Evolutionary conservation across 345 rosid genomes (phyloP).

Genomic region (Melastoma malabathricum): DNA sequence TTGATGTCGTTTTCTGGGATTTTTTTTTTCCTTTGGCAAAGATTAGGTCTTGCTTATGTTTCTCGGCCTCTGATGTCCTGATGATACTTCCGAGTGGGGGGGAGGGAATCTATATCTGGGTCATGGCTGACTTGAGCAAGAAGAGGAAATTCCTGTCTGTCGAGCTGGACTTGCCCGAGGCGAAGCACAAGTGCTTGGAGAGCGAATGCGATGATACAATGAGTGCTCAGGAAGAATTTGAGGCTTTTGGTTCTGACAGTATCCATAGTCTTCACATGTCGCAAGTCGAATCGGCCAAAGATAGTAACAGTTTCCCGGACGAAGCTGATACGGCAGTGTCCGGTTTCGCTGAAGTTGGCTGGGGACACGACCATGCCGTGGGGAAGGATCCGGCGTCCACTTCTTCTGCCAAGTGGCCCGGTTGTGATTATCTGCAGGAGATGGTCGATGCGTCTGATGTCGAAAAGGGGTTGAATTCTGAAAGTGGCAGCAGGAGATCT

Average conservation of each 20-base stretch:
- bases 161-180: constrained; percentile 32
- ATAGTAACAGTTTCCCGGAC: constrained; percentile 29
- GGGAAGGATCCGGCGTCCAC: constrained; percentile 12
- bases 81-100: too few species aligned
- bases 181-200: constrained; percentile 39
- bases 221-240: constrained; percentile 6
- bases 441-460: neutral
- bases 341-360: constrained; percentile 11
- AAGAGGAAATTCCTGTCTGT: constrained; percentile 41
- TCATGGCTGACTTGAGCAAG: constrained; percentile 20
- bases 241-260: constrained; percentile 4
- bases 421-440: constrained; percentile 8
- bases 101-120: too few species aligned
- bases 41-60: too few species aligned
- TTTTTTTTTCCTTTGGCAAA: too few species aligned
- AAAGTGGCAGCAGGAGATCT: neutral
- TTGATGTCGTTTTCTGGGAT: too few species aligned
- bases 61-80: too few species aligned
- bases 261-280: constrained; percentile 8
- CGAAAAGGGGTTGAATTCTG: neutral
- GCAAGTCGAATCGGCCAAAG: constrained; percentile 33
- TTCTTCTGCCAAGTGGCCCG: constrained; percentile 9
- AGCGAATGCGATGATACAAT: constrained; percentile 12
- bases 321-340: constrained; percentile 19
- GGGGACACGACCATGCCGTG: constrained; percentile 8